A percentile compares a stretch with the other conserved stretches of the same genome.
These are phyloP conservation scores for Aegilops speltoides DNA, from an alignment of 176 grass and related monocot genomes.

Conservation along the genomic window DNA sequence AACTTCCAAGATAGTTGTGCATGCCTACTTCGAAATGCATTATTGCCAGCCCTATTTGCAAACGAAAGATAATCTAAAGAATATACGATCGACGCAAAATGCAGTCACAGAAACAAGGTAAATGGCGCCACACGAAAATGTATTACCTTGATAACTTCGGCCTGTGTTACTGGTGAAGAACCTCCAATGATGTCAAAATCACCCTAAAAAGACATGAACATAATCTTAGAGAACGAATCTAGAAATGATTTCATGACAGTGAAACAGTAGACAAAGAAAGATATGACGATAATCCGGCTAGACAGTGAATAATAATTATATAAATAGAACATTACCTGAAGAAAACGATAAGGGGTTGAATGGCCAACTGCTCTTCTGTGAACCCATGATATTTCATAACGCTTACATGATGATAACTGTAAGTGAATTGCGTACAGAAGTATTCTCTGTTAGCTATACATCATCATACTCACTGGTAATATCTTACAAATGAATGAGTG, in stretches of 20 bases:
- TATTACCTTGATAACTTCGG: constrained; percentile 82
- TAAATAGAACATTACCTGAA: constrained; percentile 66
- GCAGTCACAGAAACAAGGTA: neutral
- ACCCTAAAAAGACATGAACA: constrained; percentile 51
- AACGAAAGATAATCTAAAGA: constrained; percentile 19
- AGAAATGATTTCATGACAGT: constrained; percentile 27
- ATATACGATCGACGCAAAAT: neutral
- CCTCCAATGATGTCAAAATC: constrained; percentile 99
- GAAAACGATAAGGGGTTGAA: constrained; percentile 79
- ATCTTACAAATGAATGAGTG: neutral
- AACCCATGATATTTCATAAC: constrained; percentile 91
- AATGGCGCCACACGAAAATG: neutral
- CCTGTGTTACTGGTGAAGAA: constrained; percentile 71
- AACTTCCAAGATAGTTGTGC: neutral
- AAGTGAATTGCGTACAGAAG: constrained; percentile 16
- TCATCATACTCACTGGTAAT: neutral
- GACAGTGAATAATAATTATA: constrained; percentile 9
- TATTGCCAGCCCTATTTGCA: neutral
- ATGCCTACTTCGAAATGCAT: constrained; percentile 4
- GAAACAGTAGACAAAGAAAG: constrained; percentile 14
- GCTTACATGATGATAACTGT: constrained; percentile 81
- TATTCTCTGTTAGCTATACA: neutral
- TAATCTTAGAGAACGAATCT: constrained; percentile 9
- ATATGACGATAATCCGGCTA: neutral
- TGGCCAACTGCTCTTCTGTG: constrained; percentile 85